Conservation (phyloP, 371 early-diverging fungal genomes). For the Apophysomyces trapeziformis region DNA sequence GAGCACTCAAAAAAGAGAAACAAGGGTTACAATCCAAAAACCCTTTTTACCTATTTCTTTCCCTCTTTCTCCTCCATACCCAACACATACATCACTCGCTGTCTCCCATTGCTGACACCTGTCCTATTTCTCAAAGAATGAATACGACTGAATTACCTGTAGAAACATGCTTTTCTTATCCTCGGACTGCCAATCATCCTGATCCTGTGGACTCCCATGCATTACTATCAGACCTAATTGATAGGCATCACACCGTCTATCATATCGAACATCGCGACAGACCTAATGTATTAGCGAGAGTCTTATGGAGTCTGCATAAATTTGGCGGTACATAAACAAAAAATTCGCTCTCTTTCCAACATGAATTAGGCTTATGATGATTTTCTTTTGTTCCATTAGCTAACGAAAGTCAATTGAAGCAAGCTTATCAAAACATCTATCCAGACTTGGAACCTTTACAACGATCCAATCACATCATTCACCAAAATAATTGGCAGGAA, state of each 20-base stretch:
- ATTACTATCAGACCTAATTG: conserved; percentile 11
- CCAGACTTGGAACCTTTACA: conserved; percentile 19
- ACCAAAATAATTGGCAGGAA: conserved; percentile 37
- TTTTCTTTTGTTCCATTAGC: conserved; percentile 3
- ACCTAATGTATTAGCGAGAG: conserved; percentile 36
- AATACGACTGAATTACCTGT: neutral
- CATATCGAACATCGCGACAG: conserved; percentile 43
- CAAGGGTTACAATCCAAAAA: neutral
- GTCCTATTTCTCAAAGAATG: neutral
- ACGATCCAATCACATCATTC: conserved; percentile 14
- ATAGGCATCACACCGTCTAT: conserved; percentile 31
- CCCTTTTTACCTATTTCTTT: neutral
- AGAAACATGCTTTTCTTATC: neutral
- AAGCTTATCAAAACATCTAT: conserved; percentile 14
- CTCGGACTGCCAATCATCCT: neutral
- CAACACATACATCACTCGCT: neutral
- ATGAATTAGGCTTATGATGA: neutral
- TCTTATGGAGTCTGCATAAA: conserved; percentile 36
- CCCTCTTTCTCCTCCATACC: neutral
- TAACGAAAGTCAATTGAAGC: conserved; percentile 12
- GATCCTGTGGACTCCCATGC: neutral
- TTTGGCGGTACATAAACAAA: conserved; percentile 30
- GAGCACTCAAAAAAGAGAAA: no score
- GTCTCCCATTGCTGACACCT: neutral
- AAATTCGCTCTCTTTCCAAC: neutral